A percentile compares a stretch with the other conserved stretches of the same genome.
phyloP scores from a whole-genome alignment of 2,329 filamentous ascomycete genomes.

The Corynespora cassiicola region DNA sequence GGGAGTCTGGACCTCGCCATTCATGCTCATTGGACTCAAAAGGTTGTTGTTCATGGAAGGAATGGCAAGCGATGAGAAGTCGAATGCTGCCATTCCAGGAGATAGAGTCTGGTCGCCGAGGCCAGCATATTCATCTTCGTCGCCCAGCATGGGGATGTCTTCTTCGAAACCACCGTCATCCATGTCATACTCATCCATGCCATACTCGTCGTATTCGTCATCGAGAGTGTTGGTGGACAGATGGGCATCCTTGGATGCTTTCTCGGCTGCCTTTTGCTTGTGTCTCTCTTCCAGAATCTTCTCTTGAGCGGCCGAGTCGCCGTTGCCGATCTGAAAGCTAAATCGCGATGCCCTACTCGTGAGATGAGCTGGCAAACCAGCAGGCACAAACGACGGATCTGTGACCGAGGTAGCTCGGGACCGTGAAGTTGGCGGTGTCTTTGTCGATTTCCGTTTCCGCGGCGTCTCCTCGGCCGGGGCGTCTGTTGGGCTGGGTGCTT shows the following conservation, averaged over 20 bases:
- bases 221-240: conserved; percentile 43
- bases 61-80: conserved; percentile 41
- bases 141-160: conserved; percentile 64
- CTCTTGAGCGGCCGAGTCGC: conserved; percentile 68
- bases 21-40: conserved; percentile 28
- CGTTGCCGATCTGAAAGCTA: conserved; percentile 80
- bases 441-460: conserved; percentile 40
- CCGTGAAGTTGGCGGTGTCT: conserved; percentile 41
- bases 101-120: conserved; percentile 33
- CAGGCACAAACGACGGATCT: conserved; percentile 43
- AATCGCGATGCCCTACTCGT: conserved; percentile 77
- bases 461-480: conserved; percentile 31
- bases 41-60: conserved; percentile 22
- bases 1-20: conserved; percentile 32
- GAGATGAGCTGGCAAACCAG: conserved; percentile 51
- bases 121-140: conserved; percentile 38
- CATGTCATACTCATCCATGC: conserved; percentile 54
- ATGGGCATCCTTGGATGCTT: conserved; percentile 50
- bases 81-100: conserved; percentile 36
- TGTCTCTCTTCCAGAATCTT: conserved; percentile 77
- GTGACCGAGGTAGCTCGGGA: conserved; percentile 46
- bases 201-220: conserved; percentile 47
- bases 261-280: conserved; percentile 69
- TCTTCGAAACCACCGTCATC: conserved; percentile 70
- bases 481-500: conserved; percentile 34